phyloP scores from a whole-genome alignment of 495 filamentous ascomycete species.

The Evernia prunastri region DNA sequence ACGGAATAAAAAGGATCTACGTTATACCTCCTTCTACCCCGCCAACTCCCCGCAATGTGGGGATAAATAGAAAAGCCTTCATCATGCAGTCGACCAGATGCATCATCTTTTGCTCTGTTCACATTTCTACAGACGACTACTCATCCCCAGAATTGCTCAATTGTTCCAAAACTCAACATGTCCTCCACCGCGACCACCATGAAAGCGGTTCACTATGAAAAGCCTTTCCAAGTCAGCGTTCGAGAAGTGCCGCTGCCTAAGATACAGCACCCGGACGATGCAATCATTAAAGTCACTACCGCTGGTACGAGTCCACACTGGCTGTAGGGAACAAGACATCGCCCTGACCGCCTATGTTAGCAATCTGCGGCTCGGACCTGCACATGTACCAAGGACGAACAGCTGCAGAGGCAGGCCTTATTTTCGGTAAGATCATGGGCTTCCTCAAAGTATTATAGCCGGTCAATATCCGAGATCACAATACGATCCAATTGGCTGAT shows the following conservation, averaged over 20 bases:
- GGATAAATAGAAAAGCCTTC: background rate
- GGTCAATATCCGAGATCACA: background rate
- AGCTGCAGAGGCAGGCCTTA: slow-evolving; percentile 45
- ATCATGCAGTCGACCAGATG: background rate
- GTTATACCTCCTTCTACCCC: slow-evolving; percentile 16
- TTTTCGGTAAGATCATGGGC: slow-evolving; percentile 36
- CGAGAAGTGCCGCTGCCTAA: slow-evolving; percentile 45
- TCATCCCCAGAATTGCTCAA: background rate
- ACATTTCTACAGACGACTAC: background rate
- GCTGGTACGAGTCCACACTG: slow-evolving; percentile 28
- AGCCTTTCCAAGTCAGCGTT: slow-evolving; percentile 46
- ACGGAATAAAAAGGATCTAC: slow-evolving; percentile 16
- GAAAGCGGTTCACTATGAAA: slow-evolving; percentile 52
- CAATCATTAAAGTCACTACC: slow-evolving; percentile 52
- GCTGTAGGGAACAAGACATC: background rate
- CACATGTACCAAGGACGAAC: slow-evolving; percentile 46
- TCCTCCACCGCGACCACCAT: slow-evolving; percentile 32
- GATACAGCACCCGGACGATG: slow-evolving; percentile 48
- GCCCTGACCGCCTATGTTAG: slow-evolving; percentile 23
- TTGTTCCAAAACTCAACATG: slow-evolving; percentile 10
- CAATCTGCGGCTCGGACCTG: slow-evolving; percentile 47
- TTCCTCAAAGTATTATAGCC: background rate
- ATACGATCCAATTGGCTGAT: background rate
- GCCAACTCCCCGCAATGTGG: slow-evolving; percentile 15
- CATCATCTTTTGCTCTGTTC: background rate